Percentiles rank a stretch among this genome's conserved stretches.
phyloP scores from a whole-genome alignment of 352 stramenopile genomes.

The Albugo candida region DNA sequence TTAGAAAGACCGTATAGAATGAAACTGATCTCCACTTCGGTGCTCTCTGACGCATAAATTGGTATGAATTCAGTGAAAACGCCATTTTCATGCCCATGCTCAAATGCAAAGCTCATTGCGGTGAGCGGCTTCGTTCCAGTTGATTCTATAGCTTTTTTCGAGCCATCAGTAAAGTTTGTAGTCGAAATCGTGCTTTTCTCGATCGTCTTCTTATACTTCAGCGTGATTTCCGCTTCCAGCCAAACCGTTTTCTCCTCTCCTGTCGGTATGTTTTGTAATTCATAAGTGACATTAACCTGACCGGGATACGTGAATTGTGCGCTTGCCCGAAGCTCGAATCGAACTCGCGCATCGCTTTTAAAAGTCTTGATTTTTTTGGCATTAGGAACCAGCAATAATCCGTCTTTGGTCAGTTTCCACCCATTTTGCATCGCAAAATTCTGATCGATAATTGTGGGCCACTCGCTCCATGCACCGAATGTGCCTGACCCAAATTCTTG shows the following conservation, averaged over 20 bases:
- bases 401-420: slow-evolving; percentile 51
- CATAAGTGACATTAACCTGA: slow-evolving; percentile 37
- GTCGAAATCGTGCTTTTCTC: too few species aligned
- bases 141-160: slow-evolving; percentile 10
- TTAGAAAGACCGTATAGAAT: too few species aligned
- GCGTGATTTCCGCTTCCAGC: slow-evolving; percentile 7
- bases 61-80: slow-evolving; percentile 32
- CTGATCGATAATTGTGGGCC: slow-evolving; percentile 32
- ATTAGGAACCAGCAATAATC: too few species aligned
- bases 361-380: too few species aligned
- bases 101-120: slow-evolving; percentile 18
- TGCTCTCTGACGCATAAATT: slow-evolving; percentile 22
- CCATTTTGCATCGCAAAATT: slow-evolving; percentile 16
- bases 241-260: slow-evolving; percentile 18
- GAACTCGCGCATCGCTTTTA: too few species aligned
- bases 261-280: slow-evolving; percentile 34
- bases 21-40: too few species aligned
- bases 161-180: background rate
- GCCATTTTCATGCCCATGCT: slow-evolving; percentile 44
- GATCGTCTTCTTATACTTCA: background rate
- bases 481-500: slow-evolving; percentile 29
- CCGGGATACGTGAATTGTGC: too few species aligned
- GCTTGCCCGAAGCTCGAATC: too few species aligned
- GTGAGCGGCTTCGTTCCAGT: slow-evolving; percentile 3
- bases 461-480: slow-evolving; percentile 25